Percentiles rank a stretch among this genome's conserved stretches.
phyloP scores from a whole-genome alignment of 2,329 filamentous ascomycete genomes.

The Ophiostoma australiae region DNA sequence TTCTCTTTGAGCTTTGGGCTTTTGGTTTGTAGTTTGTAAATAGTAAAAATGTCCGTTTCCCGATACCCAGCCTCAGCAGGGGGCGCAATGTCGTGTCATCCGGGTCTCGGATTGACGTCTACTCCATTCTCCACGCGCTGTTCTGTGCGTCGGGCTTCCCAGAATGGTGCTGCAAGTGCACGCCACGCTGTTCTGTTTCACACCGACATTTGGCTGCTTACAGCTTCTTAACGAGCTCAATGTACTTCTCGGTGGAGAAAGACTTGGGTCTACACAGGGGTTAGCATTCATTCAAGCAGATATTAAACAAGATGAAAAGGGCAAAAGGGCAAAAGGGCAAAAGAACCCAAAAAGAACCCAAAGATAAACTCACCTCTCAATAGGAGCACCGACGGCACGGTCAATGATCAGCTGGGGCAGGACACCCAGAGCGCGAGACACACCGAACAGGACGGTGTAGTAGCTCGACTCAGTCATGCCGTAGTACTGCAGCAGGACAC shows the following conservation, averaged over 20 bases:
- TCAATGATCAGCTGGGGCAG: constrained; percentile 99
- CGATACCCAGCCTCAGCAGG: not conserved
- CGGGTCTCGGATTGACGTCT: constrained; percentile 9
- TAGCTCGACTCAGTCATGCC: constrained; percentile 98
- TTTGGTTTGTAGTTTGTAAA: constrained; percentile 9
- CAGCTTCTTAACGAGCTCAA: constrained; percentile 88
- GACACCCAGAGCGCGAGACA: constrained; percentile 95
- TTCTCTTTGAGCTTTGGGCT: constrained; percentile 16
- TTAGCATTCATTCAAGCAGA: not conserved
- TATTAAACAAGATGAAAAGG: constrained; percentile 19
- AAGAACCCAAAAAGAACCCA: not conserved
- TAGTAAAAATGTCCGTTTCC: constrained; percentile 5
- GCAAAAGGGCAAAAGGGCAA: constrained; percentile 17
- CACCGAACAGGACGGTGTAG: constrained; percentile 99
- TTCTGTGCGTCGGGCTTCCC: constrained; percentile 11
- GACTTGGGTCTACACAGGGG: constrained; percentile 66
- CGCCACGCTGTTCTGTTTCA: constrained; percentile 12
- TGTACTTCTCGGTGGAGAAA: constrained; percentile 95
- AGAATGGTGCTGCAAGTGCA: not conserved
- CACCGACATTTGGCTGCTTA: constrained; percentile 48
- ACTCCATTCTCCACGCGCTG: not conserved
- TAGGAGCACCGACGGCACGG: constrained; percentile 91
- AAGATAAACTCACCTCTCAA: constrained; percentile 61
- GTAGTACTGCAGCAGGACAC: constrained; percentile 99
- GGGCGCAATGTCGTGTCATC: constrained; percentile 15